phyloP scores from a whole-genome alignment of 2,329 filamentous ascomycete genomes.

The Hypoxylon rubiginosum region DNA sequence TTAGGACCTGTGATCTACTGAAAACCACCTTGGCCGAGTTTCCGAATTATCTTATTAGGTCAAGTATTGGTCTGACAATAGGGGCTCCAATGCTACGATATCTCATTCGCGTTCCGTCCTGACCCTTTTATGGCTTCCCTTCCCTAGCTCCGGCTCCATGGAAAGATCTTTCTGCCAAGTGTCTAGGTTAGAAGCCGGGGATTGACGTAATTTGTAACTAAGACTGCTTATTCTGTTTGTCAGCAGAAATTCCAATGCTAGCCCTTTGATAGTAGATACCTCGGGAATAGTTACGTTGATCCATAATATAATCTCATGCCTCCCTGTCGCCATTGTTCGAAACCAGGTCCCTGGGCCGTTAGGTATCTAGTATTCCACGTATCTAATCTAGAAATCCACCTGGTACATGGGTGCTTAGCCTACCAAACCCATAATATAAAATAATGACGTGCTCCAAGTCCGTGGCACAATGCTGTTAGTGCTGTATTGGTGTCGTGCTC shows the following conservation, averaged over 20 bases:
- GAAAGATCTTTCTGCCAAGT: not conserved
- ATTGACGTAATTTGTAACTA: not conserved
- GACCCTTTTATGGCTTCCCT: not conserved
- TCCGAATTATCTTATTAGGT: too few relatives aligned
- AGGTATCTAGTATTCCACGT: not conserved
- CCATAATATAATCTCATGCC: not conserved
- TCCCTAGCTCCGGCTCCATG: not conserved
- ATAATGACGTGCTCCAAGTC: not conserved
- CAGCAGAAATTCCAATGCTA: not conserved
- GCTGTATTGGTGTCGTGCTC: slow-evolving; percentile 6
- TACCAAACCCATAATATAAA: not conserved
- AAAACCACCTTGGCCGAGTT: too few relatives aligned
- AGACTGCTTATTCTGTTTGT: not conserved
- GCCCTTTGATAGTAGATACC: too few relatives aligned
- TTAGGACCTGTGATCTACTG: too few relatives aligned
- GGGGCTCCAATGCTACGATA: not conserved
- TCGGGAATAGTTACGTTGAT: not conserved
- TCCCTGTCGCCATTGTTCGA: slow-evolving; percentile 6
- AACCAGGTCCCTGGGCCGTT: slow-evolving; percentile 1
- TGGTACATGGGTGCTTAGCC: too few relatives aligned
- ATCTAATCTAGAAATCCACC: not conserved
- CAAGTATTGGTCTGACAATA: not conserved
- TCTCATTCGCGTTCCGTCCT: not conserved
- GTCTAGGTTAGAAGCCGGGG: not conserved
- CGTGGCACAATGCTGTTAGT: slow-evolving; percentile 14